Conservation (phyloP, 768 basidiomycete species). For the Boletus barrowsii region DNA sequence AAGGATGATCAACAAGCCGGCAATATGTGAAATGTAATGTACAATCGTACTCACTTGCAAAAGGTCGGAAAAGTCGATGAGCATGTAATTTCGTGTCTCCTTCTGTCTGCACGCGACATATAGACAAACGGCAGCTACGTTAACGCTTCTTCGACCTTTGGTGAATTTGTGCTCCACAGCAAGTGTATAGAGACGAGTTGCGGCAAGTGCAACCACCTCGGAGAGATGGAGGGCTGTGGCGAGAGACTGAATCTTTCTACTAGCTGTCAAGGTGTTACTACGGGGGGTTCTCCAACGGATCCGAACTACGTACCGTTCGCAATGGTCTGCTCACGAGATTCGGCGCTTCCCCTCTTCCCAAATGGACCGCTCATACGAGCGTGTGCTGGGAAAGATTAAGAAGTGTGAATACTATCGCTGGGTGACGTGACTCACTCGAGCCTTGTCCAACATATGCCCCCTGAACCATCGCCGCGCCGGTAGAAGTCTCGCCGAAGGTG, state of each 20-base stretch:
- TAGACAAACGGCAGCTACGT: slow-evolving; percentile 93
- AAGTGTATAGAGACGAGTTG: slow-evolving; percentile 86
- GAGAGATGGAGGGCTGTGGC: slow-evolving; percentile 75
- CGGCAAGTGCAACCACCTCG: slow-evolving; percentile 75
- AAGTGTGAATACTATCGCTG: background rate
- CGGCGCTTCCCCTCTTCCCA: slow-evolving; percentile 72
- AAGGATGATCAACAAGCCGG: background rate
- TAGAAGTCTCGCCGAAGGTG: slow-evolving; percentile 89
- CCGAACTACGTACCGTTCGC: slow-evolving; percentile 63
- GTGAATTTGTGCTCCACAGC: slow-evolving; percentile 94
- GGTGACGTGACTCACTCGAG: slow-evolving; percentile 61
- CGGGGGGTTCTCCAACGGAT: background rate
- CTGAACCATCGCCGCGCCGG: slow-evolving; percentile 93
- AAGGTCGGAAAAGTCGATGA: slow-evolving; percentile 98
- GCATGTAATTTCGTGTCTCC: slow-evolving; percentile 91
- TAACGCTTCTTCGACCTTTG: slow-evolving; percentile 86
- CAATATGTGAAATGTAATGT: background rate
- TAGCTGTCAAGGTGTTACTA: slow-evolving; percentile 46
- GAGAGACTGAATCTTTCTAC: slow-evolving; percentile 78
- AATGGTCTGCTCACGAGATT: slow-evolving; percentile 89
- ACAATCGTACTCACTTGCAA: slow-evolving; percentile 57
- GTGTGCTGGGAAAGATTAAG: slow-evolving; percentile 49
- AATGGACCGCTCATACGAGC: slow-evolving; percentile 81
- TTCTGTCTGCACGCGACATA: slow-evolving; percentile 92
- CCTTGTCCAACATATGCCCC: slow-evolving; percentile 90